Percentiles rank a stretch among this genome's conserved stretches.
These are phyloP conservation scores for Hordeum pubiflorum DNA, from an alignment of 202 grass and related monocot species.

Conservation along the genomic window DNA sequence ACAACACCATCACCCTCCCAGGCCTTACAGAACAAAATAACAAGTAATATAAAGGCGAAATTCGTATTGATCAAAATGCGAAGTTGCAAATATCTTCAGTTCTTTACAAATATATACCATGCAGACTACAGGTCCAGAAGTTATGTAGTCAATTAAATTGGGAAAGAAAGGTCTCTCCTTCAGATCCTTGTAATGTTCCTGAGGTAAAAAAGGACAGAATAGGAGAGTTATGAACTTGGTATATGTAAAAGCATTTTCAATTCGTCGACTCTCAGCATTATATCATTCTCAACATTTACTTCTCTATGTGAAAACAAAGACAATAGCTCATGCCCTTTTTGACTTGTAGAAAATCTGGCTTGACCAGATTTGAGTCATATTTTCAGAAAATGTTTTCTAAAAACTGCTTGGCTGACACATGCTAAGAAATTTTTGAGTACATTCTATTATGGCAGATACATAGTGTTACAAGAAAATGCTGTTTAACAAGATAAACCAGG, in stretches of 20 bases:
- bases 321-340: not conserved
- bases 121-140: constrained; percentile 95
- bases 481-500: not conserved
- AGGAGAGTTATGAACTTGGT: not conserved
- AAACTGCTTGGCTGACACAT: not conserved
- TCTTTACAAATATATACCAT: constrained; percentile 54
- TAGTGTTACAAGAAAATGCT: not conserved
- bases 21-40: constrained; percentile 43
- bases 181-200: constrained; percentile 98
- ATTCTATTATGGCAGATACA: not conserved
- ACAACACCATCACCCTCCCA: constrained; percentile 91
- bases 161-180: constrained; percentile 86
- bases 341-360: not conserved
- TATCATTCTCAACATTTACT: not conserved
- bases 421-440: not conserved
- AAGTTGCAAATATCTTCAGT: not conserved
- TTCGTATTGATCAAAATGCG: not conserved
- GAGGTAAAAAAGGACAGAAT: constrained; percentile 9
- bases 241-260: not conserved
- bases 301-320: not conserved
- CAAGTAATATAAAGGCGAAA: not conserved
- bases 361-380: not conserved
- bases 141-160: constrained; percentile 67
- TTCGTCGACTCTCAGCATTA: not conserved
- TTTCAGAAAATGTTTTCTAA: not conserved